Conservation (phyloP, 352 stramenopile species). For the Globisporangium alternatum region DNA sequence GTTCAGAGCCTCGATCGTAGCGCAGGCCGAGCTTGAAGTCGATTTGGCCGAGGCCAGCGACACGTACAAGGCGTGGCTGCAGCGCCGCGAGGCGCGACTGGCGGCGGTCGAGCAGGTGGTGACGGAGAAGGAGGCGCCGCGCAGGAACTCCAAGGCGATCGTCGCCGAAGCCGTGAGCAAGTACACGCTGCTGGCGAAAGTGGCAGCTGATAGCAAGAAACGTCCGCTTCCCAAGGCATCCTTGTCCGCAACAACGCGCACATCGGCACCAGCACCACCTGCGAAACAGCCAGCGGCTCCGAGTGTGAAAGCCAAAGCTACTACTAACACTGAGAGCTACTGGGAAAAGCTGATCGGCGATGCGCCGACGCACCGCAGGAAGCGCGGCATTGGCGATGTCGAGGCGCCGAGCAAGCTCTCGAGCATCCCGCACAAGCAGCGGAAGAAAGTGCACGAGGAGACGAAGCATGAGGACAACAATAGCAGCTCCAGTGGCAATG, state of each 20-base stretch:
- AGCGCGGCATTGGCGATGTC: slow-evolving; percentile 15
- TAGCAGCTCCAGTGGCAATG: background rate
- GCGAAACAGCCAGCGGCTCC: background rate
- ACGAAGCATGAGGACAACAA: slow-evolving; percentile 7
- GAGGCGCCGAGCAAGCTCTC: slow-evolving; percentile 17
- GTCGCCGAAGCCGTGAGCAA: slow-evolving; percentile 2
- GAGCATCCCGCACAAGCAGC: slow-evolving; percentile 13
- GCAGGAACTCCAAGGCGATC: slow-evolving; percentile 5
- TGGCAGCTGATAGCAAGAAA: slow-evolving; percentile 2
- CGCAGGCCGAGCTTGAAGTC: background rate
- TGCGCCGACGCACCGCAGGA: slow-evolving; percentile 8
- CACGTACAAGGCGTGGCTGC: slow-evolving; percentile 12
- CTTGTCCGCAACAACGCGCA: background rate
- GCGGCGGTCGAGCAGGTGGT: background rate
- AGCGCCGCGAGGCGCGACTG: slow-evolving; percentile 6
- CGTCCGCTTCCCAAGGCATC: slow-evolving; percentile 2
- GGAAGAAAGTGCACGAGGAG: slow-evolving; percentile 15
- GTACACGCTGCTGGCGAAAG: slow-evolving; percentile 5
- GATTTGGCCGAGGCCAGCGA: slow-evolving; percentile 13
- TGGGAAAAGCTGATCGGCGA: slow-evolving; percentile 2
- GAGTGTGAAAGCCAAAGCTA: background rate
- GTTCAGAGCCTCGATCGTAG: background rate
- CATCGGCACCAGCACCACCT: background rate
- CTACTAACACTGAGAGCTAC: background rate
- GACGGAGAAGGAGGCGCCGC: background rate